Percentiles rank a stretch among this genome's conserved stretches.
Evolutionary conservation across 306 rosid species (phyloP).

Genomic region (Sophora flavescens): DNA sequence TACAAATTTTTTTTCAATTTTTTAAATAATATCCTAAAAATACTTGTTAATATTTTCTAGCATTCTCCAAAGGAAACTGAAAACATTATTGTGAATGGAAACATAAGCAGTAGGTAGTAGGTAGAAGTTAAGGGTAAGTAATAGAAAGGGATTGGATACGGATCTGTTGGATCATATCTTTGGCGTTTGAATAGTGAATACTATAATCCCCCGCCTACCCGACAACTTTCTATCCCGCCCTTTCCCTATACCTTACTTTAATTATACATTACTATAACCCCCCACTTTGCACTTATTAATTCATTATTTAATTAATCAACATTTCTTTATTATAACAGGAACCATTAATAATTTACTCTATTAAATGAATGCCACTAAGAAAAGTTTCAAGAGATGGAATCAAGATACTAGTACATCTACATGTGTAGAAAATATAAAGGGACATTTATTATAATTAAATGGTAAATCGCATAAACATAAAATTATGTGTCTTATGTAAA

Average conservation of each 20-base stretch:
- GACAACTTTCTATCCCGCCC: conserved; percentile 36
- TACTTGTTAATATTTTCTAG: too few relatives aligned
- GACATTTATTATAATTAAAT: too few relatives aligned
- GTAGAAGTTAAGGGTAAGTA: conserved; percentile 56
- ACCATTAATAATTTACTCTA: too few relatives aligned
- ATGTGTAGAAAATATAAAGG: too few relatives aligned
- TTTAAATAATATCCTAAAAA: too few relatives aligned
- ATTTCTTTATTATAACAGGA: not conserved
- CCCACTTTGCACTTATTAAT: conserved; percentile 16
- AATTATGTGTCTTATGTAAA: too few relatives aligned
- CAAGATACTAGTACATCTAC: too few relatives aligned
- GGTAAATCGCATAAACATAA: too few relatives aligned
- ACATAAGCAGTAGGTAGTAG: conserved; percentile 43
- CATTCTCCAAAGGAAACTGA: too few relatives aligned
- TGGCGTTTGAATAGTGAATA: conserved; percentile 40
- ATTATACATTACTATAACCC: conserved; percentile 27
- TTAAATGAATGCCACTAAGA: too few relatives aligned
- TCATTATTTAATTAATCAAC: not conserved
- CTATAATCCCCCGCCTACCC: conserved; percentile 42
- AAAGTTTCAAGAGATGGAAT: too few relatives aligned
- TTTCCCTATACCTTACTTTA: conserved; percentile 35
- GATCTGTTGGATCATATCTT: conserved; percentile 43
- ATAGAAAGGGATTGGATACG: conserved; percentile 62
- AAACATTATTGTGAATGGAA: conserved; percentile 26
- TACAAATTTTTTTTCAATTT: too few relatives aligned